These are phyloP conservation scores for Ogataea nitratoaversa DNA, from an alignment of 805 yeast genomes.

Conservation along the genomic window DNA sequence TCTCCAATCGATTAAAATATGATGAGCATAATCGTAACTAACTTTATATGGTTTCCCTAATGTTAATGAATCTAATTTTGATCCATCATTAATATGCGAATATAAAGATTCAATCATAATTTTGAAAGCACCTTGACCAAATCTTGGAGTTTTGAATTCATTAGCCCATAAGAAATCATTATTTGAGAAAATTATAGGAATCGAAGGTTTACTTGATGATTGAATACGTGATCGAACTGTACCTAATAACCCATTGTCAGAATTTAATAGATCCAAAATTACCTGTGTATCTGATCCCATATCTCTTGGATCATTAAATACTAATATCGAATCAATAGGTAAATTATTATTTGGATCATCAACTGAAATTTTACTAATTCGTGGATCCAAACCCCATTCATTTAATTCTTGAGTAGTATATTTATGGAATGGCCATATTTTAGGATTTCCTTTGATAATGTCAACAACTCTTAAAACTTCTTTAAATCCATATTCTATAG, in stretches of 20 bases:
- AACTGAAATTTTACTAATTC: constrained; percentile 22
- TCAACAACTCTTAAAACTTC: constrained; percentile 74
- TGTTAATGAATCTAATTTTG: constrained; percentile 46
- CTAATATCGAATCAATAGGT: constrained; percentile 70
- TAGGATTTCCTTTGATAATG: constrained; percentile 51
- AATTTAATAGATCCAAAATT: constrained; percentile 63
- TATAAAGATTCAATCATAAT: constrained; percentile 59
- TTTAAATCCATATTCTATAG: constrained; percentile 70
- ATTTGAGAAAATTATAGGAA: constrained; percentile 77
- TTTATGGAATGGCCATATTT: constrained; percentile 67
- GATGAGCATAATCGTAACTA: constrained; percentile 81
- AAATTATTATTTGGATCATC: constrained; percentile 24
- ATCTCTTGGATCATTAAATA: constrained; percentile 87
- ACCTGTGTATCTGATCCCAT: constrained; percentile 83
- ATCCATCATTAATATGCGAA: constrained; percentile 33
- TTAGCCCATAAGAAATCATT: constrained; percentile 87
- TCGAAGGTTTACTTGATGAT: constrained; percentile 39
- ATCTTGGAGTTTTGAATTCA: constrained; percentile 69
- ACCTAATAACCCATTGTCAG: constrained; percentile 60
- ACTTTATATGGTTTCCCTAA: constrained; percentile 79
- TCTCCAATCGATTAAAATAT: constrained; percentile 57
- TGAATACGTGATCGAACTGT: constrained; percentile 40
- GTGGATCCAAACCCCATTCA: constrained; percentile 36
- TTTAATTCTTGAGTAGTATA: constrained; percentile 42
- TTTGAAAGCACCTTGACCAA: constrained; percentile 89